phyloP scores from a whole-genome alignment of 306 rosid genomes.

The Vigna mungo region DNA sequence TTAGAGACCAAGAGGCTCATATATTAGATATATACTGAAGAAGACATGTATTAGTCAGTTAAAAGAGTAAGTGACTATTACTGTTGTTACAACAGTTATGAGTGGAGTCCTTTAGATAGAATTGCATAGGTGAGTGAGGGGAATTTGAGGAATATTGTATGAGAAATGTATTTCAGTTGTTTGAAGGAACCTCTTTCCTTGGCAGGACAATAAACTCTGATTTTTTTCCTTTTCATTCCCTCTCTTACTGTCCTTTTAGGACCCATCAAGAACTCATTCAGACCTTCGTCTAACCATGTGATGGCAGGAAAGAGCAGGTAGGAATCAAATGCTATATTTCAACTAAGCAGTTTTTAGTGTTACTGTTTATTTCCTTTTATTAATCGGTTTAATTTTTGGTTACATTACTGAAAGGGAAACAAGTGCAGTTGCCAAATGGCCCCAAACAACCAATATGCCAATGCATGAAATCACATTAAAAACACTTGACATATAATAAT shows the following conservation, averaged over 20 bases:
- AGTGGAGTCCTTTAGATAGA: no score
- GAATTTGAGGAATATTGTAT: no score
- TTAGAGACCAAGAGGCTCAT: background rate
- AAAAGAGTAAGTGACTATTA: no score
- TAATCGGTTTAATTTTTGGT: background rate
- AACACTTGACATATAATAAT: background rate
- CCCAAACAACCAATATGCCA: background rate
- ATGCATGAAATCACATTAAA: background rate
- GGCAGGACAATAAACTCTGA: no score
- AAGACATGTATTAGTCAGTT: background rate
- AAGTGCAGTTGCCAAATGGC: constrained; percentile 5
- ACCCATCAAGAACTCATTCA: background rate
- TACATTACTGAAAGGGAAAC: constrained; percentile 4
- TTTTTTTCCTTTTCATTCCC: background rate
- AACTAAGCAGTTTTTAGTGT: background rate
- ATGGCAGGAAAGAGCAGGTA: background rate
- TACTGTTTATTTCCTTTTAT: background rate
- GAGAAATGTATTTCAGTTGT: no score
- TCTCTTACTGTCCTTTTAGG: background rate
- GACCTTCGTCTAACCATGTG: background rate
- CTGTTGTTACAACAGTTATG: no score
- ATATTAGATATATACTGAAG: background rate
- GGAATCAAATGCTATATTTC: background rate
- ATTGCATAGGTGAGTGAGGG: no score
- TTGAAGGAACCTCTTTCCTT: no score